Conservation (phyloP, 176 grass and related monocot species). For the Thalia dealbata region DNA sequence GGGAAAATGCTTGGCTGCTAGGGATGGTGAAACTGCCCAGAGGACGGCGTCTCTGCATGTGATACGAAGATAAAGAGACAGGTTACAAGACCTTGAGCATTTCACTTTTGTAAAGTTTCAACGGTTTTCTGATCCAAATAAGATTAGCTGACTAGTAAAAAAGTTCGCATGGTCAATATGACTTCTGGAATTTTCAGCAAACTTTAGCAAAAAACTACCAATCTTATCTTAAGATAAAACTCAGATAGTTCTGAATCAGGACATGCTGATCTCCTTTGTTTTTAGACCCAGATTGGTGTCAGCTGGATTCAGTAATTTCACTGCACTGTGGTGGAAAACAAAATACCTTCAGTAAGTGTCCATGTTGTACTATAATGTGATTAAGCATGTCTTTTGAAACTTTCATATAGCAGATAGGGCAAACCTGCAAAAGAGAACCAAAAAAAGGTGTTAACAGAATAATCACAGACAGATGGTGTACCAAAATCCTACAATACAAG, state of each 20-base stretch:
- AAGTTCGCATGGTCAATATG: not conserved
- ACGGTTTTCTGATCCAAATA: not conserved
- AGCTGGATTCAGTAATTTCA: not conserved
- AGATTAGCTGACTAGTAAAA: not conserved
- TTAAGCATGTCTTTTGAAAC: conserved; percentile 37
- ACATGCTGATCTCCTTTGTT: not conserved
- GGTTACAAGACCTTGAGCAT: not conserved
- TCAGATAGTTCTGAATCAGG: not conserved
- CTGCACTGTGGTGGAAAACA: not conserved
- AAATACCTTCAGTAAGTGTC: conserved; percentile 43
- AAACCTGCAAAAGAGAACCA: conserved; percentile 23
- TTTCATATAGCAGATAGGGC: conserved; percentile 35
- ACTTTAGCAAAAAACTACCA: not conserved
- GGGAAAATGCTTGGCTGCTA: conserved; percentile 24
- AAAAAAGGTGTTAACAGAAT: too few relatives aligned
- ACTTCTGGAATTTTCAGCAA: not conserved
- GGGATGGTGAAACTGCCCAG: conserved; percentile 25
- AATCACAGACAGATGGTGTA: not conserved
- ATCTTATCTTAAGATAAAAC: not conserved
- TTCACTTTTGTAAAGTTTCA: not conserved
- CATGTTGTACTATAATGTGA: conserved; percentile 38
- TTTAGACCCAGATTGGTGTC: not conserved
- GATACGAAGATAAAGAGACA: conserved; percentile 2
- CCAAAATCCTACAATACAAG: not conserved
- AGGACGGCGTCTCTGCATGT: conserved; percentile 34